phyloP scores from a whole-genome alignment of 331 rosid genomes.

The Stylosanthes scabra region DNA sequence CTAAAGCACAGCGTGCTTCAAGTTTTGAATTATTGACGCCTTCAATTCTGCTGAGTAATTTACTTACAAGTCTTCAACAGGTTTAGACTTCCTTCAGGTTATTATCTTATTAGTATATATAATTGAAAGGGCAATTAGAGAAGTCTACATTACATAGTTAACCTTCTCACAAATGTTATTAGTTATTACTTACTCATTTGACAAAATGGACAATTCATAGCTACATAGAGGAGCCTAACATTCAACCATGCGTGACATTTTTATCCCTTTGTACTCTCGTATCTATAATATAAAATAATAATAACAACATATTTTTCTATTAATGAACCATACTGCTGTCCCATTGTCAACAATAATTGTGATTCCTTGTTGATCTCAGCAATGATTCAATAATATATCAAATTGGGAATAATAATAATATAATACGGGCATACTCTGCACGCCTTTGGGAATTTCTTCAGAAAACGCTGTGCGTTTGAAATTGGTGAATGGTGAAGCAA shows the following conservation, averaged over 20 bases:
- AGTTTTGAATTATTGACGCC: conserved; percentile 21
- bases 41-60: conserved; percentile 14
- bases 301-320: background rate
- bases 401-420: conserved; percentile 27
- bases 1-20: conserved; percentile 21
- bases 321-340: conserved; percentile 7
- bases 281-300: background rate
- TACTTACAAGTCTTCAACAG: too few relatives aligned
- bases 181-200: conserved; percentile 10
- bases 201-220: conserved; percentile 16
- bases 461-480: background rate
- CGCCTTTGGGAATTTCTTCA: conserved; percentile 30
- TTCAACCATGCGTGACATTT: conserved; percentile 31
- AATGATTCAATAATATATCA: conserved; percentile 31
- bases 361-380: conserved; percentile 44
- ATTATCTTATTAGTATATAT: background rate
- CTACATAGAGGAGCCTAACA: conserved; percentile 31
- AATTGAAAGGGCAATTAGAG: conserved; percentile 26
- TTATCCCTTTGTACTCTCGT: background rate
- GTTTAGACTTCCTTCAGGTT: background rate
- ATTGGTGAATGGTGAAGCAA: background rate
- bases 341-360: conserved; percentile 47
- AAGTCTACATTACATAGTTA: conserved; percentile 15
- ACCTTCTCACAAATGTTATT: conserved; percentile 6
- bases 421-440: background rate